phyloP scores from a whole-genome alignment of 306 rosid species.

The Aeschynomene evenia region DNA sequence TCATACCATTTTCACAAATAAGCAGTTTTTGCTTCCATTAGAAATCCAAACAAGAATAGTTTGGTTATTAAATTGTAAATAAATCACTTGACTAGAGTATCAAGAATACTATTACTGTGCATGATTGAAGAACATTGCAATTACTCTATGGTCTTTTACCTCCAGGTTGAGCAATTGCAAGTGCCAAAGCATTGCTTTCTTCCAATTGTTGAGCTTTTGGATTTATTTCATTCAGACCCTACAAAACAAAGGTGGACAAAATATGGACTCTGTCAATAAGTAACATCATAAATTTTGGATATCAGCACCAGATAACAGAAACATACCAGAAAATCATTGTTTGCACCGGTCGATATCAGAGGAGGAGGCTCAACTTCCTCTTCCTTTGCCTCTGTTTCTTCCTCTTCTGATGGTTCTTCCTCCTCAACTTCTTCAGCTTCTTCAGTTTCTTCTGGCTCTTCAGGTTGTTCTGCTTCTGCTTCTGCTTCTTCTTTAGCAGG shows the following conservation, averaged over 20 bases:
- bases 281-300: neutral
- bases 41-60: neutral
- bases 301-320: neutral
- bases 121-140: neutral
- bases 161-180: conserved; percentile 77
- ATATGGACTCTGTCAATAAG: conserved; percentile 2
- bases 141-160: conserved; percentile 51
- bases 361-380: conserved; percentile 63
- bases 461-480: conserved; percentile 43
- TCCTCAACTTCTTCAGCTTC: conserved; percentile 45
- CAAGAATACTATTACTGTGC: neutral
- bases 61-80: neutral
- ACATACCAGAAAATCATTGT: conserved; percentile 69
- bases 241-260: conserved; percentile 25
- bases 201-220: conserved; percentile 69
- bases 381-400: conserved; percentile 47
- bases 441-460: conserved; percentile 46
- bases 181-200: conserved; percentile 87
- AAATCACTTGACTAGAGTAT: neutral
- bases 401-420: conserved; percentile 39
- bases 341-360: conserved; percentile 58
- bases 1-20: too few species aligned
- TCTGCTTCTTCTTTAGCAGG: conserved; percentile 47
- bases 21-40: neutral
- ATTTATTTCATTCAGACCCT: conserved; percentile 79